Evolutionary conservation across 768 basidiomycete species (phyloP), one percentile per base, ranked within the genome.

Genomic region (Hygrophorus russula): DNA sequence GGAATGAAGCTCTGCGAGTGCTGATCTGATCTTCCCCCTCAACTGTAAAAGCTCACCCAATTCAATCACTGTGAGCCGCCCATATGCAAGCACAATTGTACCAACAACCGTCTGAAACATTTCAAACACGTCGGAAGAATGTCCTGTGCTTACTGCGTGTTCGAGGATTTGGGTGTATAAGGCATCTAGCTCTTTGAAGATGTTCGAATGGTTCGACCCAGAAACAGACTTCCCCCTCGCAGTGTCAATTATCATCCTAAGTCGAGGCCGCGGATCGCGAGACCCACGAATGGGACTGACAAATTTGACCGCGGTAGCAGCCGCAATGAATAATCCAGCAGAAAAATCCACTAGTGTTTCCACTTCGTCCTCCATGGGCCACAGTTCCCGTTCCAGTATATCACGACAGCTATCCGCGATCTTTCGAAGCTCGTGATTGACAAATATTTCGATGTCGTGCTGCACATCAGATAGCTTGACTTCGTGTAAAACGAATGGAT

Each of bases 1-100:
- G 3, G 44, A 46, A 20, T 51, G 47, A 7, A 51, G 31, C 7
- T 32, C 27, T 14, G 14, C 28, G 11, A 32, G 11, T 2, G 20
- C 29, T 24, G 30, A 13, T 14, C 20, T 17, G 17, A 30, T 15
- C 28, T 41, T 20, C 9, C 17, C 27, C 12, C 8, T 15, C 14
- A 32, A 29, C 13, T 32, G 27, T 15, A 41, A 17, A 6, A 41
- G 30, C 5, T 14, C 40, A 13, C 28, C 40, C 12, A 41, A 27
- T 29, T 17, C 27, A 4, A 9, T 9, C 14, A 14, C 7, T 14
- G 28, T 7, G 5, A 41, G 40, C 14, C 24, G 27, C 3, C 17
- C 5, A 11, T 12, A 41, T 29, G 30, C 27, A 13, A 41, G 40
- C 14, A 41, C 24, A 10, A 41, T 17, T 14, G 40, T 18, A 10